Base-by-base conservation (phyloP, 2,329 filamentous ascomycete genomes). In the Aspergillus clavatus region DNA sequence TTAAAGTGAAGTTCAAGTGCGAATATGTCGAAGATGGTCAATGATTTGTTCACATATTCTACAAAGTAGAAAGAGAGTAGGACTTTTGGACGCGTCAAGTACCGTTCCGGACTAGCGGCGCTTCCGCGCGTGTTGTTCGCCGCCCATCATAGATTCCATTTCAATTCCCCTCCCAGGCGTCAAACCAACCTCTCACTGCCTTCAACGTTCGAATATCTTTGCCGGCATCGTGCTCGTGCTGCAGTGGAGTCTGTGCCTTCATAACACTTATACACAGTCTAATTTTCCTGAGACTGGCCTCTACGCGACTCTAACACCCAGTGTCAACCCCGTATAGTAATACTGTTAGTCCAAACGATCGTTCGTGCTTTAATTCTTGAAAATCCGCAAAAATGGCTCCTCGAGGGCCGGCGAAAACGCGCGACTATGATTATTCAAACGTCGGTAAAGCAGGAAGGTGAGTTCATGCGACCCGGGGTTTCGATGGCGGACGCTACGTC, bases 381-480 rank as follows among this genome's bases (percentile, higher is more conserved):
- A 38, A 35, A 27, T 52, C 53, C 48, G 48, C 45, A 40, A 58
- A 42, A 40, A 70, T 67, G 56, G 66, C 68, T 59, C 63, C 66
- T 49, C 62, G 69, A 53, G 66, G 64, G 46, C 60, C 63, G 38
- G 57, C 59, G 29, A 72, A 71, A 57, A 55, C 66, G 47, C 71
- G 71, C 60, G 70, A 72, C 42, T 69, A 69, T 54, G 71, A 75
- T 51, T 75, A 71, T 52, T 72, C 71, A 29, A 72, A 72, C 51
- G 63, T 75, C 40, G 73, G 73, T 27, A 73, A 68, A 48, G 61
- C 63, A 43, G 73, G 72, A 64, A 69, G 72, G 72, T 74, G 45
- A 61, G 58, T 48, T 26, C 50, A 21, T n/a, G 22, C 38, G 10
- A 28, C 29, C 41, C 28, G 23, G 24, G 14, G 14, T 26, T 27